These are phyloP conservation scores for Millerozyma acaciae DNA, from an alignment of 805 yeast species.

Conservation along the genomic window DNA sequence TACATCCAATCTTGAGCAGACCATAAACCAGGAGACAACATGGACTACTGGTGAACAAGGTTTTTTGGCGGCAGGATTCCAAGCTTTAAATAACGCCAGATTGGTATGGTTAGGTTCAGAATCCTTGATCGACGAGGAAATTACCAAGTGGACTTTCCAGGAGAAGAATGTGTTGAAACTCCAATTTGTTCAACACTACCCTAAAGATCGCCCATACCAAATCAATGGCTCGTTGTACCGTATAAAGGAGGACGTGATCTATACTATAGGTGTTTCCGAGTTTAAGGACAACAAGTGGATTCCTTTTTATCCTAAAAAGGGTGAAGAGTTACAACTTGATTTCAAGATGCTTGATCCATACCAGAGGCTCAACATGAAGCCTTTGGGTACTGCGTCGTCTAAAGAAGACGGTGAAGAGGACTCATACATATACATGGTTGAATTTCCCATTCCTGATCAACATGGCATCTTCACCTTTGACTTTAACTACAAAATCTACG, in stretches of 20 bases:
- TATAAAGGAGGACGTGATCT: slow-evolving; percentile 67
- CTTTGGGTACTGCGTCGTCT: slow-evolving; percentile 36
- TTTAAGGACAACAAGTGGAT: slow-evolving; percentile 55
- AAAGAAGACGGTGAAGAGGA: slow-evolving; percentile 41
- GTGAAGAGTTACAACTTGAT: slow-evolving; percentile 72
- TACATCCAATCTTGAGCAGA: slow-evolving; percentile 36
- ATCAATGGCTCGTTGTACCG: slow-evolving; percentile 51
- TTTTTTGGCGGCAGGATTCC: slow-evolving; percentile 70
- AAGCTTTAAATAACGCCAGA: slow-evolving; percentile 76
- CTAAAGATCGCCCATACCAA: slow-evolving; percentile 43
- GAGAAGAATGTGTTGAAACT: slow-evolving; percentile 60
- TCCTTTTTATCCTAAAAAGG: slow-evolving; percentile 48
- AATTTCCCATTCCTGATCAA: slow-evolving; percentile 84
- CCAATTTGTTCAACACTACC: slow-evolving; percentile 51
- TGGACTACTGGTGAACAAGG: slow-evolving; percentile 87
- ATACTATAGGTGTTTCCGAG: slow-evolving; percentile 47
- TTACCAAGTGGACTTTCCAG: slow-evolving; percentile 67
- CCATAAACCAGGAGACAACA: slow-evolving; percentile 42
- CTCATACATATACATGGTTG: slow-evolving; percentile 43
- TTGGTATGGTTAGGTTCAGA: slow-evolving; percentile 76
- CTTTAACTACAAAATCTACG: slow-evolving; percentile 74
- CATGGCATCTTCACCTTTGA: slow-evolving; percentile 93
- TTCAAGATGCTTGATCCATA: slow-evolving; percentile 93
- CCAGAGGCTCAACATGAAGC: slow-evolving; percentile 66
- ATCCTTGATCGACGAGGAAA: slow-evolving; percentile 39